Percentiles rank a stretch among this genome's conserved stretches.
These are phyloP conservation scores for Chaetoscypha palmicola DNA, from an alignment of 2,329 filamentous ascomycete genomes.

Conservation along the genomic window DNA sequence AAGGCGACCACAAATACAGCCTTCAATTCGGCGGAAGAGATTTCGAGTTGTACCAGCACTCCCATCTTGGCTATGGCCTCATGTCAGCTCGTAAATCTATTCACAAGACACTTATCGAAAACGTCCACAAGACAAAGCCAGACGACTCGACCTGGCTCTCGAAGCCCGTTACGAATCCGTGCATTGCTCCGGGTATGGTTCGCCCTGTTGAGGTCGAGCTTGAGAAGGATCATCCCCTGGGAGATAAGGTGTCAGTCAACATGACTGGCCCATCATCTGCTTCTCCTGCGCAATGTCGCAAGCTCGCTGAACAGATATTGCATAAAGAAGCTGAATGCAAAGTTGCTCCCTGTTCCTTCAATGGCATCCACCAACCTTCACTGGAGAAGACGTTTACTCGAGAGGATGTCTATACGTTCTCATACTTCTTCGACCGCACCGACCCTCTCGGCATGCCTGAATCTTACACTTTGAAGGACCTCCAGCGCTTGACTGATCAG, in stretches of 20 bases:
- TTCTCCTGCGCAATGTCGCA: slow-evolving; percentile 80
- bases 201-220: slow-evolving; percentile 69
- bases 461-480: slow-evolving; percentile 84
- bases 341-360: slow-evolving; percentile 93
- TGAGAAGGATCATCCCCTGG: slow-evolving; percentile 57
- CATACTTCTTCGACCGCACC: slow-evolving; percentile 96
- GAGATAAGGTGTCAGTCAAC: slow-evolving; percentile 60
- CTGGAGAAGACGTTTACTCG: slow-evolving; percentile 84
- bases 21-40: slow-evolving; percentile 84
- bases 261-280: slow-evolving; percentile 78
- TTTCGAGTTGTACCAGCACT: slow-evolving; percentile 95
- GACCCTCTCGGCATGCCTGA: slow-evolving; percentile 96
- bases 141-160: slow-evolving; percentile 60
- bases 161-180: slow-evolving; percentile 72
- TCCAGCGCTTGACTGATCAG: slow-evolving; percentile 75
- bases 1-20: slow-evolving; percentile 93
- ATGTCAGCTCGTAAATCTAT: slow-evolving; percentile 91
- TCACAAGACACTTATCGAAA: slow-evolving; percentile 67
- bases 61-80: slow-evolving; percentile 90
- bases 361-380: slow-evolving; percentile 89
- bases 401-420: slow-evolving; percentile 94
- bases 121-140: slow-evolving; percentile 58
- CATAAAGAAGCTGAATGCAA: slow-evolving; percentile 78
- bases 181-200: slow-evolving; percentile 73
- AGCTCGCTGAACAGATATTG: slow-evolving; percentile 82